phyloP scores from a whole-genome alignment of 371 early-diverging fungal genomes.

The Syncephalis fuscata region DNA sequence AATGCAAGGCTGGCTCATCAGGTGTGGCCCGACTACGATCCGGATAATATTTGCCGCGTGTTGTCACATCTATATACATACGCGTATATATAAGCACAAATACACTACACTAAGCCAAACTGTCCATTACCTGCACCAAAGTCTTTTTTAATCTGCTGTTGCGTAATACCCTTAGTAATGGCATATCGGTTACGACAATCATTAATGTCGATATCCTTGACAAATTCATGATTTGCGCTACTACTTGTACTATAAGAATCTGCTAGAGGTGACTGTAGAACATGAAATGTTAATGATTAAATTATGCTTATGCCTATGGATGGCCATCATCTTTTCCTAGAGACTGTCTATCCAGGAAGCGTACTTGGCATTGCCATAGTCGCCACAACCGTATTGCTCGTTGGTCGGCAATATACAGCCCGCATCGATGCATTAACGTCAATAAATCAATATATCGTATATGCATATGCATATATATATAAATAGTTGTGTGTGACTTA shows the following conservation, averaged over 20 bases:
- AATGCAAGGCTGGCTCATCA: slow-evolving; percentile 58
- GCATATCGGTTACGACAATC: slow-evolving; percentile 61
- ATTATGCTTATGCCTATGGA: no score
- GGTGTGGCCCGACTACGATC: slow-evolving; percentile 50
- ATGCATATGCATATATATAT: background rate
- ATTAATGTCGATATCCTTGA: slow-evolving; percentile 58
- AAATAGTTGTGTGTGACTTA: background rate
- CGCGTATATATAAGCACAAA: background rate
- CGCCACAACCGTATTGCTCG: no score
- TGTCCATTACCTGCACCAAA: slow-evolving; percentile 40
- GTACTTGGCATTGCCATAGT: no score
- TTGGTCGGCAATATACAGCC: background rate
- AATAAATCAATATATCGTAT: background rate
- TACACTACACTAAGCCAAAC: background rate
- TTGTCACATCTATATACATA: slow-evolving; percentile 40
- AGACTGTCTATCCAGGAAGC: no score
- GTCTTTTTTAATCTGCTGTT: slow-evolving; percentile 49
- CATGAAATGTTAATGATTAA: no score
- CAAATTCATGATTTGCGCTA: slow-evolving; percentile 25
- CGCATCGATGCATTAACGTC: background rate
- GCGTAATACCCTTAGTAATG: slow-evolving; percentile 60
- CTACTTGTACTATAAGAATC: slow-evolving; percentile 1
- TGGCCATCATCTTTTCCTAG: no score
- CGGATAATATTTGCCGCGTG: slow-evolving; percentile 67
- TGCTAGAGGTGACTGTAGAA: no score